A percentile compares a stretch with the other conserved stretches of the same genome.
Evolutionary conservation across 1,284 basidiomycete genomes (phyloP).

Genomic region (Ganoderma lingzhi): DNA sequence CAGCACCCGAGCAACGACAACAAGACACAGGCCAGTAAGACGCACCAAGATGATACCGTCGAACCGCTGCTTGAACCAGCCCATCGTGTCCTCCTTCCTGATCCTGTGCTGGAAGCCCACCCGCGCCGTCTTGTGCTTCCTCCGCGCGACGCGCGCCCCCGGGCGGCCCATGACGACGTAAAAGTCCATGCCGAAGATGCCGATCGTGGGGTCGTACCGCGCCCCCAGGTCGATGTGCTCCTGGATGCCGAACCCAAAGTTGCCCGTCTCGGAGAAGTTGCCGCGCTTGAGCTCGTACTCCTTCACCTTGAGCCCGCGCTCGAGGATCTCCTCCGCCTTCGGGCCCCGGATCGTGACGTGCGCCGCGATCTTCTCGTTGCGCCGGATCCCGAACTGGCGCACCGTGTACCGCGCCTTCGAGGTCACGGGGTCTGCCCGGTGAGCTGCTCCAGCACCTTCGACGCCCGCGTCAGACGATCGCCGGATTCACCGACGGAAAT

Average conservation of each 20-base stretch:
- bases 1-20: slow-evolving; percentile 2
- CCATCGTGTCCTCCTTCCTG: slow-evolving; percentile 93
- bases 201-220: slow-evolving; percentile 96
- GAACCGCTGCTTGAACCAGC: slow-evolving; percentile 99
- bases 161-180: slow-evolving; percentile 98
- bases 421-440: slow-evolving; percentile 99
- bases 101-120: slow-evolving; percentile 91
- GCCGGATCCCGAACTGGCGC: slow-evolving; percentile 98
- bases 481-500: slow-evolving; percentile 99
- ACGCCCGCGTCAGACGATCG: slow-evolving; percentile 98
- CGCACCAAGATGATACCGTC: slow-evolving; percentile 93
- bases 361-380: slow-evolving; percentile 99
- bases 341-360: slow-evolving; percentile 99
- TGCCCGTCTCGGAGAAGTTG: slow-evolving; percentile 98
- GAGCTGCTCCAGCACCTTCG: slow-evolving; percentile 99
- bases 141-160: slow-evolving; percentile 90
- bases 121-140: slow-evolving; percentile 90
- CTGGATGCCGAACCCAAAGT: slow-evolving; percentile 98
- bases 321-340: slow-evolving; percentile 99
- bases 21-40: slow-evolving; percentile 27
- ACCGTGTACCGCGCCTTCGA: slow-evolving; percentile 99
- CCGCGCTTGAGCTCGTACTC: slow-evolving; percentile 95
- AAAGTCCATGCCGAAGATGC: slow-evolving; percentile 99
- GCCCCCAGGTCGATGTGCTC: slow-evolving; percentile 99
- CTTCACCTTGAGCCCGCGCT: slow-evolving; percentile 99